A percentile compares a stretch with the other conserved stretches of the same genome.
These are phyloP conservation scores for Cystobasidium pallidum DNA, from an alignment of 1,284 basidiomycete species.

Conservation along the genomic window DNA sequence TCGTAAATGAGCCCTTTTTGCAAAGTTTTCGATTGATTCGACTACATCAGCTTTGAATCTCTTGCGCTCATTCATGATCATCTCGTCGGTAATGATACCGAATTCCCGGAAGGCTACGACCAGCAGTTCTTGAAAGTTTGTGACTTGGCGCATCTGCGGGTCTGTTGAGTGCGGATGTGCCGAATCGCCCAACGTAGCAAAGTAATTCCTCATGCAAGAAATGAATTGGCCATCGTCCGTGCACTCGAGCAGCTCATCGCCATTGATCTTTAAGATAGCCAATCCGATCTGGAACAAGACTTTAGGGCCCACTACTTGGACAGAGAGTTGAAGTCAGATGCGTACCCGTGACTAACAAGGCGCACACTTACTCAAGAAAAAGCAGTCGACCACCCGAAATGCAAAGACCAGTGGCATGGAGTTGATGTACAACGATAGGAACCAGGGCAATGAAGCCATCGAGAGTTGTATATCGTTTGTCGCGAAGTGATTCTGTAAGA, in stretches of 20 bases:
- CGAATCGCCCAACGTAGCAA: conserved; percentile 87
- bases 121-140: conserved; percentile 91
- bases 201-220: conserved; percentile 92
- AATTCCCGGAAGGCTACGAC: conserved; percentile 97
- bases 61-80: conserved; percentile 83
- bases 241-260: conserved; percentile 87
- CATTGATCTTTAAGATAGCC: conserved; percentile 98
- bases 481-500: conserved; percentile 92
- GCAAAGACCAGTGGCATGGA: conserved; percentile 99
- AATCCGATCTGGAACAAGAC: conserved; percentile 90
- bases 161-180: conserved; percentile 89
- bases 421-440: conserved; percentile 86
- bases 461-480: conserved; percentile 93
- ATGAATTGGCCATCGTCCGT: conserved; percentile 98
- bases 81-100: conserved; percentile 91
- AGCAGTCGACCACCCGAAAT: conserved; percentile 97
- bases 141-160: conserved; percentile 88
- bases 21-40: conserved; percentile 90
- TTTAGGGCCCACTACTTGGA: conserved; percentile 70
- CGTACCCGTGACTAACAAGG: conserved; percentile 58
- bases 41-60: conserved; percentile 89
- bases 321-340: background rate
- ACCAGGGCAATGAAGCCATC: conserved; percentile 97
- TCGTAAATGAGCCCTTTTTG: conserved; percentile 89
- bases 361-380: conserved; percentile 71